These are phyloP conservation scores for Aotearoamyces nothofagi DNA, from an alignment of 2,329 filamentous ascomycete genomes.

Conservation along the genomic window DNA sequence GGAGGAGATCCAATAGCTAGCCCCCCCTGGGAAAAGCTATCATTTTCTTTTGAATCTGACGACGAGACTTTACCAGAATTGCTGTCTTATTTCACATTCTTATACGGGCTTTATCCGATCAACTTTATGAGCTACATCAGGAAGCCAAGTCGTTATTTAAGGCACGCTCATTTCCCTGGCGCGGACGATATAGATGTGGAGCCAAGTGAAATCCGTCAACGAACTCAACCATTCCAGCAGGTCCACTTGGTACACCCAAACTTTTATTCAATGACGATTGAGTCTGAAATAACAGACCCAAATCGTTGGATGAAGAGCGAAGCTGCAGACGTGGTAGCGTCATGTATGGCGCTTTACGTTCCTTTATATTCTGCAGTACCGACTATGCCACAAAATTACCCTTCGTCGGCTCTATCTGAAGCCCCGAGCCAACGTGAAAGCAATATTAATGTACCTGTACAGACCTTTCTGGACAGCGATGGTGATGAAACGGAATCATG, in stretches of 20 bases:
- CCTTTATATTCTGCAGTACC: conserved; percentile 12
- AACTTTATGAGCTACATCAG: conserved; percentile 80
- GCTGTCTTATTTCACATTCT: conserved; percentile 62
- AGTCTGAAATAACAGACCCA: conserved; percentile 63
- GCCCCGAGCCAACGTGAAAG: not conserved
- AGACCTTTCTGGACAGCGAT: conserved; percentile 12
- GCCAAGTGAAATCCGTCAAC: conserved; percentile 59
- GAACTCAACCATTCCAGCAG: conserved; percentile 60
- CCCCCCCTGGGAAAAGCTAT: conserved; percentile 49
- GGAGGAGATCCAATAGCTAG: conserved; percentile 13
- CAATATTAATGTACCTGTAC: conserved; percentile 15
- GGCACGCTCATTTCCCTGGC: conserved; percentile 54
- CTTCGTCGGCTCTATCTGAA: conserved; percentile 4
- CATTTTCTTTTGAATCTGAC: conserved; percentile 45
- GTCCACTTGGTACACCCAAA: conserved; percentile 70
- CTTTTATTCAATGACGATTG: conserved; percentile 65
- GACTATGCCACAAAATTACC: too few species aligned
- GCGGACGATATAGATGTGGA: conserved; percentile 66
- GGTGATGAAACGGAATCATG: not conserved
- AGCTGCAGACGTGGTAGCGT: conserved; percentile 63
- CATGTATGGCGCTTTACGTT: conserved; percentile 56
- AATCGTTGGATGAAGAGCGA: conserved; percentile 70
- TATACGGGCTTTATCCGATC: conserved; percentile 72
- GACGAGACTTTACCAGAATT: conserved; percentile 51
- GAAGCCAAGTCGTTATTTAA: conserved; percentile 65